These are phyloP conservation scores for Striga asiatica DNA, from an alignment of 257 asterid genomes.

Conservation along the genomic window DNA sequence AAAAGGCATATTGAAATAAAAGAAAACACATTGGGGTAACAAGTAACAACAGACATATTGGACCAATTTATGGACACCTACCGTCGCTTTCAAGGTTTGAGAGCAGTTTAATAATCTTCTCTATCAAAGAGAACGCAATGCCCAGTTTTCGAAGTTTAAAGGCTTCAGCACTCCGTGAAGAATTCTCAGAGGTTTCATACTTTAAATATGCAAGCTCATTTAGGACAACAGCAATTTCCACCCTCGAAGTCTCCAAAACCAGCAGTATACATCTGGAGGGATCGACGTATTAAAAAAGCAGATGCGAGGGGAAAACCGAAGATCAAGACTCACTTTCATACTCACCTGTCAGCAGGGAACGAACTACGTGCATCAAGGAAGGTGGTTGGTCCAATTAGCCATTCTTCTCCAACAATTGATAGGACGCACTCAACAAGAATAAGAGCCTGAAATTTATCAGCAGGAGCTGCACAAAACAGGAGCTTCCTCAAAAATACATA, in stretches of 20 bases:
- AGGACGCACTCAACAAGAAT: constrained; percentile 55
- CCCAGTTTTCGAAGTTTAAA: constrained; percentile 63
- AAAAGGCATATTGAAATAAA: too few relatives aligned
- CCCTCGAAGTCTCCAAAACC: constrained; percentile 79
- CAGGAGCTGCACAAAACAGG: constrained; percentile 41
- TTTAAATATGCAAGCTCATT: constrained; percentile 79
- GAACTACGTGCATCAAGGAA: constrained; percentile 30
- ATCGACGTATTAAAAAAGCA: background rate
- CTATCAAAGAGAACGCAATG: constrained; percentile 66
- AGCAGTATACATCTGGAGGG: constrained; percentile 71
- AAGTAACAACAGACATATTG: constrained; percentile 12
- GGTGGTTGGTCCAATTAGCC: constrained; percentile 50
- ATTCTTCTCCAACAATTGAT: constrained; percentile 66
- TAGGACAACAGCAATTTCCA: constrained; percentile 82
- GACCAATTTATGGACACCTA: constrained; percentile 37
- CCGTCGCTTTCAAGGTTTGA: constrained; percentile 48
- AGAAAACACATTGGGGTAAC: too few relatives aligned
- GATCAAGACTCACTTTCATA: constrained; percentile 8
- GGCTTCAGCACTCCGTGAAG: constrained; percentile 37
- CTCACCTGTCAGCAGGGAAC: constrained; percentile 56
- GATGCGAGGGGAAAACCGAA: constrained; percentile 8
- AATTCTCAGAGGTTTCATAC: constrained; percentile 49
- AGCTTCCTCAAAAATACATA: background rate
- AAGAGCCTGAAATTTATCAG: constrained; percentile 70
- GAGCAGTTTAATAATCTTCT: constrained; percentile 68